Evolutionary conservation across 2,329 filamentous ascomycete genomes (phyloP), one percentile per base, ranked within the genome.

Genomic region (Paecilomyces dactylethromorphus): DNA sequence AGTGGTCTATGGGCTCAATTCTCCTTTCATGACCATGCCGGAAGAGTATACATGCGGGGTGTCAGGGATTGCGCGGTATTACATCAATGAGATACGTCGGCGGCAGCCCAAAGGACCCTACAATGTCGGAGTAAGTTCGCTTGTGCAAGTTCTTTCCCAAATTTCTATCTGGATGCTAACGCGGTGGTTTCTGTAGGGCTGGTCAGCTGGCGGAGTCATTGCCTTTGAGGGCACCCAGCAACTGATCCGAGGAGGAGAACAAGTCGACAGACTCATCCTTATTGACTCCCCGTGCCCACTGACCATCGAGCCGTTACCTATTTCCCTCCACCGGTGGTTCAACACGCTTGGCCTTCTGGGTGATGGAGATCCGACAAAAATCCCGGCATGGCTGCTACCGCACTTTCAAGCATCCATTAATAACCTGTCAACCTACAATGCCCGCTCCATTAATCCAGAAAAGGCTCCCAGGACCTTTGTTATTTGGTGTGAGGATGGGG

Each of bases 131-230:
- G 33, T 39, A 39, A 39, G 33, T 39, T 39, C 12, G 15, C n/a
- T 13, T 39, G 33, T n/a, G 4, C n/a, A n/a, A n/a, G n/a, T n/a
- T n/a, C n/a, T n/a, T 13, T 39, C n/a, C 12, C n/a, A 15, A 2
- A 13, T 13, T 15, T 39, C n/a, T 13, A 13, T 39, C 10, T 39
- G 12, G 12, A 13, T 4, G 13, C 33, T 39, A 39, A 39, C 33
- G n/a, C n/a, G n/a, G n/a, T n/a, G n/a, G n/a, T 15, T 5, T 15
- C 4, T 13, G 3, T 12, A 39, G 33, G 88, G 87, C 21, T 90
- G 87, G 87, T 88, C 83, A 22, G 87, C 86, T 0, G 88, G 87
- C 10, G 87, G 87, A 39, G 84, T 88, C 35, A 84, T 85, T 57
- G 85, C 86, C 31, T 89, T 82, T 65, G 84, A 87, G 64, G 83